phyloP scores from a whole-genome alignment of 306 rosid species.

The Quercus alba region DNA sequence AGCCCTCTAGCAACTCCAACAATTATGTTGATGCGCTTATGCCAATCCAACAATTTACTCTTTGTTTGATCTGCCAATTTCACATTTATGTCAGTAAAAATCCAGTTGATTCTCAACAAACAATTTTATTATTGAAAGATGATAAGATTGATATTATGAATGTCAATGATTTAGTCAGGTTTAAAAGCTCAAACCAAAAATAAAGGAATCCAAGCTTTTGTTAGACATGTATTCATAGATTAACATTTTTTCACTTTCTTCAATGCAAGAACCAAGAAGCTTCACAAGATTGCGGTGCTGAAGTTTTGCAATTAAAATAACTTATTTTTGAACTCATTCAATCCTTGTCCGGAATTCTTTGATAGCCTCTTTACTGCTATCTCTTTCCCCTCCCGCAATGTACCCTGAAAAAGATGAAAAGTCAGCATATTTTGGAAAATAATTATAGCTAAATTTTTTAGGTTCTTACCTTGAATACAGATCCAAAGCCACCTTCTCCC shows the following conservation, averaged over 20 bases:
- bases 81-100: not conserved
- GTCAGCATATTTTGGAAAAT: not conserved
- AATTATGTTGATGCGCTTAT: slow-evolving; percentile 22
- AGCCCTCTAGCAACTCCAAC: slow-evolving; percentile 26
- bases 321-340: slow-evolving; percentile 14
- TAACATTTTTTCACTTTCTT: slow-evolving; percentile 28
- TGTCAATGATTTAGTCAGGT: not conserved
- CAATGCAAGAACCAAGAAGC: slow-evolving; percentile 36
- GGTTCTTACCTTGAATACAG: slow-evolving; percentile 37
- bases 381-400: slow-evolving; percentile 34
- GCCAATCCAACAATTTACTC: slow-evolving; percentile 18
- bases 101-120: not conserved
- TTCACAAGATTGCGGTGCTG: slow-evolving; percentile 47
- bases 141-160: not conserved
- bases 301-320: slow-evolving; percentile 37
- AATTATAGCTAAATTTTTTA: not conserved
- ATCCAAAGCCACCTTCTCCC: slow-evolving; percentile 69
- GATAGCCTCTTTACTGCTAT: slow-evolving; percentile 67
- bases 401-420: slow-evolving; percentile 41
- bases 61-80: not conserved
- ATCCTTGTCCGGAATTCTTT: slow-evolving; percentile 51
- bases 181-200: slow-evolving; percentile 25
- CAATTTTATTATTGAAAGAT: not conserved
- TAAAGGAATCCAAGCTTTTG: slow-evolving; percentile 37
- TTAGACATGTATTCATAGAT: slow-evolving; percentile 41